Base-by-base conservation (phyloP, 1,284 basidiomycete species). In the Tausonia pullulans region DNA sequence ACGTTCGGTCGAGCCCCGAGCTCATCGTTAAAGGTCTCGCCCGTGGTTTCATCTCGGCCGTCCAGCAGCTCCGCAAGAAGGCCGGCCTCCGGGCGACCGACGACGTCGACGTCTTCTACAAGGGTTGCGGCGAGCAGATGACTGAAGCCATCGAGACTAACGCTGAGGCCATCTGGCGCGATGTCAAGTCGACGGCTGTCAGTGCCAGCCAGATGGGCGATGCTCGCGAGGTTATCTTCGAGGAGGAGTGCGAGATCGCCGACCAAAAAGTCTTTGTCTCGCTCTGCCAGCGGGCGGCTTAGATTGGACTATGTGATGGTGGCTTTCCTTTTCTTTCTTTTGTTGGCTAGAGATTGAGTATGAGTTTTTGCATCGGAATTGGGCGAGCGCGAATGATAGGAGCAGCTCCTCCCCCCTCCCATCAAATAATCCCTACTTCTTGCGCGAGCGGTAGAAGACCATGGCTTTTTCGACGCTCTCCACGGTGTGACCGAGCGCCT, bases 1-100 rank as follows among this genome's bases (percentile, higher is more conserved):
- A 98, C 76, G 84, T 90, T 66, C 84, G 89, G 73, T 82, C 88
- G 62, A 87, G 96, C 71, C 83, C 88, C 1, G 92, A 96, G 70
- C 82, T 98, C 64, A 85, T 87, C 76, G 81, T 84, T 65, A 89
- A 97, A 78, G 93, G 91, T 78, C 81, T 94, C 50, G 87, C 91
- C 56, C 83, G 96, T 60, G 92, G 96, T 75, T 77, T 98, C 68
- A 88, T 90, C 70, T 96, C 96, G 72, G 87, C 95, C 62, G 87
- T 98, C 59, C 96, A 99, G 80, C 91, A 93, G 74, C 79, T 98
- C 69, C 83, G 96, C 69, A 99, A 99, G 79, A 91, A 93, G 76
- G 93, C 92, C 1, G 92, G 93, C 2, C 79, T 98, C 69, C 90
- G 93, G 75, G 87, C 93, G 41, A 94, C 92, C 10, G 96, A 99